Conservation (phyloP, 2,329 filamentous ascomycete genomes). For the Fusarium gaditjirri region DNA sequence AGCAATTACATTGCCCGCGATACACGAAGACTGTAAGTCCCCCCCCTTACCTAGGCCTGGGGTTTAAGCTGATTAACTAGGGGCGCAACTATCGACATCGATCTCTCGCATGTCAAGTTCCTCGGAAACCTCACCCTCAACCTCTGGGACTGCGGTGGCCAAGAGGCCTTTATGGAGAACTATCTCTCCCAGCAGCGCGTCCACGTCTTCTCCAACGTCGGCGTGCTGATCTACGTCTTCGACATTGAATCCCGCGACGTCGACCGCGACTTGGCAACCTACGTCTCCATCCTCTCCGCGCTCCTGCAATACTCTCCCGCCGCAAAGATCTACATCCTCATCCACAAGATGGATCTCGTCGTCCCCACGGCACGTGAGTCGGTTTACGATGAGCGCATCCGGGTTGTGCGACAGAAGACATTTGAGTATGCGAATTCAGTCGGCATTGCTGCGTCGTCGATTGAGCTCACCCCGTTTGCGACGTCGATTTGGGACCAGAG, state of each 20-base stretch:
- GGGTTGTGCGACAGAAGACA: conserved; percentile 80
- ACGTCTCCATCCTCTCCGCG: conserved; percentile 88
- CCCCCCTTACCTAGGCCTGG: too few species aligned
- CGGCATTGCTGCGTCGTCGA: conserved; percentile 45
- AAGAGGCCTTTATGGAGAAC: conserved; percentile 99
- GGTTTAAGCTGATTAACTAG: too few species aligned
- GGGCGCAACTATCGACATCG: conserved; percentile 97
- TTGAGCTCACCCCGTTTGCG: conserved; percentile 87
- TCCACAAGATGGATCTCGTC: conserved; percentile 99
- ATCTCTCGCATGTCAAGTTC: conserved; percentile 98
- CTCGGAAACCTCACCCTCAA: conserved; percentile 97
- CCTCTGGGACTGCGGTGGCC: conserved; percentile 98
- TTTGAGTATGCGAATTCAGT: conserved; percentile 59
- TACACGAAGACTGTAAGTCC: conserved; percentile 77
- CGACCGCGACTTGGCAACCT: conserved; percentile 91
- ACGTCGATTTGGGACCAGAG: conserved; percentile 99
- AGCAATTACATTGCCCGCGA: conserved; percentile 99
- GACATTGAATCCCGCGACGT: conserved; percentile 97
- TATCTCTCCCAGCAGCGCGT: conserved; percentile 95
- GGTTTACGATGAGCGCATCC: conserved; percentile 86
- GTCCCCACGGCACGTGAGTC: conserved; percentile 80
- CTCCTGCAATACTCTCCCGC: conserved; percentile 83
- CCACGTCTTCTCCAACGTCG: conserved; percentile 96
- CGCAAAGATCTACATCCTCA: conserved; percentile 91
- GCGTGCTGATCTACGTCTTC: conserved; percentile 98